These are phyloP conservation scores for Cladosporium halotolerans DNA, from an alignment of 2,329 filamentous ascomycete genomes.

Conservation along the genomic window DNA sequence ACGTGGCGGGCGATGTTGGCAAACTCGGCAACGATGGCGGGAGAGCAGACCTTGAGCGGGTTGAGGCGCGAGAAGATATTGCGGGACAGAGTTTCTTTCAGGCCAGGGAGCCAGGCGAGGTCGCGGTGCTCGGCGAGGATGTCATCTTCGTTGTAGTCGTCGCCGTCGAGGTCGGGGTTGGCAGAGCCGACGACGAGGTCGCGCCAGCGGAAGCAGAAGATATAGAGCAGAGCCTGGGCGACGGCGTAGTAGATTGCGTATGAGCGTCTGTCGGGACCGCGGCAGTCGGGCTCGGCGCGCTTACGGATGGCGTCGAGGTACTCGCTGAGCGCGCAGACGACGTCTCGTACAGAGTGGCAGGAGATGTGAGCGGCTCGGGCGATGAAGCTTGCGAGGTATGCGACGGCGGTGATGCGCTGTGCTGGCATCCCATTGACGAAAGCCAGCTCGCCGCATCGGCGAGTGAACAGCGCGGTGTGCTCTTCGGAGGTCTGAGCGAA, in stretches of 20 bases:
- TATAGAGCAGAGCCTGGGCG: conserved; percentile 84
- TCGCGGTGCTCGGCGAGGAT: conserved; percentile 61
- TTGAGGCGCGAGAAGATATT: conserved; percentile 88
- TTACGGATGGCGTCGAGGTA: conserved; percentile 71
- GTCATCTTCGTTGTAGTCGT: conserved; percentile 49
- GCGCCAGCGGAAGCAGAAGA: conserved; percentile 97
- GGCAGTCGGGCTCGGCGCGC: conserved; percentile 66
- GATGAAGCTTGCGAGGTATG: conserved; percentile 91
- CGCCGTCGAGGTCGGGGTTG: conserved; percentile 23
- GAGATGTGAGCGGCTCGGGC: conserved; percentile 80
- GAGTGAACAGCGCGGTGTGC: conserved; percentile 77
- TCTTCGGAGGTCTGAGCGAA: conserved; percentile 77
- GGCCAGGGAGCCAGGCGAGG: conserved; percentile 67
- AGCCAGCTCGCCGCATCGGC: conserved; percentile 68
- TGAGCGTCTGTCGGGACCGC: conserved; percentile 75
- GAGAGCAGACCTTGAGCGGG: conserved; percentile 89
- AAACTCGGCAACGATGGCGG: conserved; percentile 84
- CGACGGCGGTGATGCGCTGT: conserved; percentile 75
- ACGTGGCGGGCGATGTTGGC: conserved; percentile 81
- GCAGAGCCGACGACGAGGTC: conserved; percentile 64
- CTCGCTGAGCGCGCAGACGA: conserved; percentile 71
- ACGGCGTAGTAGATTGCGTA: conserved; percentile 83
- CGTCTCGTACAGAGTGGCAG: conserved; percentile 67
- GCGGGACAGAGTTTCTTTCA: conserved; percentile 66
- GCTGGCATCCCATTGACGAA: conserved; percentile 72